Evolutionary conservation across 2,329 filamentous ascomycete genomes (phyloP), one percentile per base, ranked within the genome.

Genomic region (Westerdykella sp.): DNA sequence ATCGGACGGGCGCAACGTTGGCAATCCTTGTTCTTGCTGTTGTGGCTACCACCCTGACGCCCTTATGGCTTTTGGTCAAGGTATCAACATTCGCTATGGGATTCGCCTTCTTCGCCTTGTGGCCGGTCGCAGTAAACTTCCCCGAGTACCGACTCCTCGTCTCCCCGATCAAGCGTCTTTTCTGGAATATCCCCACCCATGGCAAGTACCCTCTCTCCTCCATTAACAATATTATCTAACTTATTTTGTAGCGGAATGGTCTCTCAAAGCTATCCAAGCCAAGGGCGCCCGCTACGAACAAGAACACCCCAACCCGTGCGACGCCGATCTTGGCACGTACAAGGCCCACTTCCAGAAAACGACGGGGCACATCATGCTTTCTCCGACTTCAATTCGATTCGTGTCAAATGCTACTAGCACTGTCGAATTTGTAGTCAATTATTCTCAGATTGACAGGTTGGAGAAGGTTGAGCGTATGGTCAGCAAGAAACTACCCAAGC

Each of bases 101-200:
- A 3, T 15, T 65, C 6, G 48, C 49, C 0, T 66, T 63, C 47
- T 69, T 69, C 40, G 50, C 51, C 4, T 54, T 62, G n/a, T 67
- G 60, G 40, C 66, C 65, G 3, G 47, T 68, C 6, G 55, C 58
- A 6, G 57, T 50, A 13, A 56, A 59, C 4, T 60, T 63, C 32
- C 64, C 64, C 1, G 51, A 61, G 18, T 69, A 68, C 40, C 53
- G 65, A 6, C 57, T 69, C 1, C 46, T 69, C 3, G 59, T 63
- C 1, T 67, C 65, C 10, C 62, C 60, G 2, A 45, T 56, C 2
- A 67, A 64, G 40, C 65, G 59, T 31, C 18, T 59, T 2, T 46
- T 69, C 5, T 69, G 66, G 62, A 58, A 67, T 35, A 60, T 68
- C 1, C 65, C 65, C 2, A 69, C 62, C 1, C 61, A 69, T 28